phyloP scores from a whole-genome alignment of 2,329 filamentous ascomycete species.

The Trichoderma citrinoviride region DNA sequence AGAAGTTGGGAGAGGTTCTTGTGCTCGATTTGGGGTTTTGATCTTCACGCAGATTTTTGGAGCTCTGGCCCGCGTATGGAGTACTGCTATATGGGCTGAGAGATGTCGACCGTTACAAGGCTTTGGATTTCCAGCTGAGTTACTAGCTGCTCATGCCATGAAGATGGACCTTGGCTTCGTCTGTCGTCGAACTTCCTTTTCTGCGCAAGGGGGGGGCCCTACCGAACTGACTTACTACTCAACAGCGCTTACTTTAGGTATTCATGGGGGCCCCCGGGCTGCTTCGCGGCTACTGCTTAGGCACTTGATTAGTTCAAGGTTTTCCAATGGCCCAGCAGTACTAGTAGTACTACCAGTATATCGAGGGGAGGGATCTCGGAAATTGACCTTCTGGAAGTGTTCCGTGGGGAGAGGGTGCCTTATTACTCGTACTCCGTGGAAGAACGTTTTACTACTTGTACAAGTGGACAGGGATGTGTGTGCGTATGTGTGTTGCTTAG shows the following conservation, averaged over 20 bases:
- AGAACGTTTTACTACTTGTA: not conserved
- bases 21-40: not conserved
- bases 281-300: not conserved
- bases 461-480: not conserved
- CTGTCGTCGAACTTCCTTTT: not conserved
- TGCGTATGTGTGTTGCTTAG: too few relatives aligned
- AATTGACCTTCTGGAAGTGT: slow-evolving; percentile 17
- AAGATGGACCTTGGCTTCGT: not conserved
- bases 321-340: too few relatives aligned
- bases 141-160: not conserved
- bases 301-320: slow-evolving; percentile 10
- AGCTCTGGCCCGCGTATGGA: not conserved
- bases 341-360: too few relatives aligned
- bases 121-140: too few relatives aligned
- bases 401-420: too few relatives aligned
- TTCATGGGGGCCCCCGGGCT: not conserved
- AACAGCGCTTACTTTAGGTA: too few relatives aligned
- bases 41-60: not conserved
- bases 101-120: too few relatives aligned
- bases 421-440: not conserved
- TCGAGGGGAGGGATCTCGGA: slow-evolving; percentile 14
- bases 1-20: not conserved
- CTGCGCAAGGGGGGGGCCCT: not conserved
- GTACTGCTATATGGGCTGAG: too few relatives aligned
- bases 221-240: too few relatives aligned